phyloP scores from a whole-genome alignment of 2,329 filamentous ascomycete species.

The Bipolaris zeicola region DNA sequence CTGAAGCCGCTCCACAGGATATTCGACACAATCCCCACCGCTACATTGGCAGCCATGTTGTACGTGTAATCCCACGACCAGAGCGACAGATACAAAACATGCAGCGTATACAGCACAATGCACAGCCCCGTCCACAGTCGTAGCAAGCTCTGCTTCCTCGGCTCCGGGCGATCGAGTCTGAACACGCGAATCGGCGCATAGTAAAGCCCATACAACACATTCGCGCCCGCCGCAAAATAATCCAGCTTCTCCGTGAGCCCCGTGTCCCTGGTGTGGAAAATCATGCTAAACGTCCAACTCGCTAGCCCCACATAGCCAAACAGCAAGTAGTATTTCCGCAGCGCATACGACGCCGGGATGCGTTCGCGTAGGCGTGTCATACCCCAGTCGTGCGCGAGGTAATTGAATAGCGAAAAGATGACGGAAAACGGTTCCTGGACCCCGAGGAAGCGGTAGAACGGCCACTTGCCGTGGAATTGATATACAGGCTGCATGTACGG shows the following conservation, averaged over 20 bases:
- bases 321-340: constrained; percentile 78
- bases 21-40: constrained; percentile 79
- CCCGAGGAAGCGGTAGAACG: constrained; percentile 86
- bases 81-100: constrained; percentile 83
- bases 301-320: constrained; percentile 82
- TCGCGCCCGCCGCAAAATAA: constrained; percentile 92
- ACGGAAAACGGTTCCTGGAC: constrained; percentile 96
- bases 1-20: constrained; percentile 86
- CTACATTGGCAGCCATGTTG: constrained; percentile 96
- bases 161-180: constrained; percentile 70
- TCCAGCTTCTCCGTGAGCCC: constrained; percentile 87
- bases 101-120: constrained; percentile 69
- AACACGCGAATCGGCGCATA: constrained; percentile 83
- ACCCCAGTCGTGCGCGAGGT: constrained; percentile 81
- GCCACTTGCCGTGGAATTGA: constrained; percentile 99
- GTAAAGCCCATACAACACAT: constrained; percentile 88
- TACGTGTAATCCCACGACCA: constrained; percentile 95
- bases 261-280: constrained; percentile 94
- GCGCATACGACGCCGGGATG: constrained; percentile 74
- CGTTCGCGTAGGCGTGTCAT: constrained; percentile 70
- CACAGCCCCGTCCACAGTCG: constrained; percentile 79
- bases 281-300: constrained; percentile 85
- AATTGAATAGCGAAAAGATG: constrained; percentile 90
- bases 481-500: constrained; percentile 71
- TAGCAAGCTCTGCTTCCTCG: constrained; percentile 60